Evolutionary conservation across 2,329 filamentous ascomycete species (phyloP), one percentile per base, ranked within the genome.

Genomic region (Paraphoma chrysanthemicola): DNA sequence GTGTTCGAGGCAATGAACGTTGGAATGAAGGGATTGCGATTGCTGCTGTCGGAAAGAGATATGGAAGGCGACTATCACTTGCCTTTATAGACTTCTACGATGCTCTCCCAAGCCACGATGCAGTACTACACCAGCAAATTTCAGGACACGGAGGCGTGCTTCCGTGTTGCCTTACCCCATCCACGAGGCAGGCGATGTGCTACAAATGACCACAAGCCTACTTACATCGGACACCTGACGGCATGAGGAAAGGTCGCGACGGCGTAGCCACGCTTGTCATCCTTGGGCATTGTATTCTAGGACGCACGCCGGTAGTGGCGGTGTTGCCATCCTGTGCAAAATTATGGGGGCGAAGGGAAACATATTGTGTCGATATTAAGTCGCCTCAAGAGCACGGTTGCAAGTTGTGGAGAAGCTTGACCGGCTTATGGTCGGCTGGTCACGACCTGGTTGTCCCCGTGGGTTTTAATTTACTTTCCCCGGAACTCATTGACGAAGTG

Each of bases 351-450:
- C 53, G n/a, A 54, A 60, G 36, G 48, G 48, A 18, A 14, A 56
- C 53, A 62, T 59, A 66, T 65, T 60, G 47, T 44, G 6, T 44
- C 46, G 48, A 67, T 62, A 66, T 65, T 62, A 43, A 48, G 41
- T 33, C n/a, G 41, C 38, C 39, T 51, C 48, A 51, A 23, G 44
- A 4, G 23, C 16, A 44, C 18, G 48, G n/a, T 48, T 30, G 36
- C 50, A 44, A 51, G 47, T 18, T 48, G 44, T 56, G 47, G 54
- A 47, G 53, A 44, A 51, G 50, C 42, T 29, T 44, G 46, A 43
- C 28, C 52, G 48, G 51, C 53, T 58, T 38, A 28, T 39, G 23
- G 18, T 23, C 8, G 53, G 45, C 29, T 38, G 44, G 14, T 53
- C 29, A 51, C 44, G 50, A 44, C 54, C 46, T 44, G 48, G 56